Base-by-base conservation (phyloP, 73 alveolate species). In the Paramecium pentaurelia region DNA sequence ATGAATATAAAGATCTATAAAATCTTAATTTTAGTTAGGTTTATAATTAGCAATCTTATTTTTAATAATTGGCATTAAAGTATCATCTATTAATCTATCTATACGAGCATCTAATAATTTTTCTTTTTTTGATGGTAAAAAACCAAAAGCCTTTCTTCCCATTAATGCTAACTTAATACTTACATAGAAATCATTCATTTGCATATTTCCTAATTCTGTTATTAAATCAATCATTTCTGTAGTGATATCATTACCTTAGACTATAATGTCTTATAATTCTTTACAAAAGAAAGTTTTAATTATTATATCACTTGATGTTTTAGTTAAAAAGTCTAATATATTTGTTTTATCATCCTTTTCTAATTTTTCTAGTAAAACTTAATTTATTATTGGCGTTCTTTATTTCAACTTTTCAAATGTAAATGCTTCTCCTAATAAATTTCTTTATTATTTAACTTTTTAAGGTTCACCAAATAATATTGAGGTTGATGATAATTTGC, bases 231-330 rank as follows among this genome's bases (percentile, higher is more conserved):
- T 64, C 47, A 64, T 64, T 14, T 64, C 84, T 12, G 84, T 32
- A 8, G 84, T 28, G 4, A 64, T 64, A 28, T 64, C 84, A 28
- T 64, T 64, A 25, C 84, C 84, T 64, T 28, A 28, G 5, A 64
- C 47, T 2, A 64, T 34, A 1, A 64, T 32, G 9, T 64, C 84
- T n/a, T 64, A 64, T 12, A 64, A 34, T 64, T 64, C 84, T 27
- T 64, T 64, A 8, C 84, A 64, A 64, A 64, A 64, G 28, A 64
- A 64, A 3, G 84, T 64, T 27, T 34, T 64, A 8, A 64, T 64
- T 64, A 64, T 32, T 28, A 64, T 64, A 28, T 64, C 84, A 64
- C 84, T 64, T 64, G 84, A 64, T 64, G 84, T 64, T 34, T 64
- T 75, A 2, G 36, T 75, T 37, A 75, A 38, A 12, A 75, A 75